Conservation (phyloP, 1,284 basidiomycete genomes). For the Tylopilus sp. region DNA sequence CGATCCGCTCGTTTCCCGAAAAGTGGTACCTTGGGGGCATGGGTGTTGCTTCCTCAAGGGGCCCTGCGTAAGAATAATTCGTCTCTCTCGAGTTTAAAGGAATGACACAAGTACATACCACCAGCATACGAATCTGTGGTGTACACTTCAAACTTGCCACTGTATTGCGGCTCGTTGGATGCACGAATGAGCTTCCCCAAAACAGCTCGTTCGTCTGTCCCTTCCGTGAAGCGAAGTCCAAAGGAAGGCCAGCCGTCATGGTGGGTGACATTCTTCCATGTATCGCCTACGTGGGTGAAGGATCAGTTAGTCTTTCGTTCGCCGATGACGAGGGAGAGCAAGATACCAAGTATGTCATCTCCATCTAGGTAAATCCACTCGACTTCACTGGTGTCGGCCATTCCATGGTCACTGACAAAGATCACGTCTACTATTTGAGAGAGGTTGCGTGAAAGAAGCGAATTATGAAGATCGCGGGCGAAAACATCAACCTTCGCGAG, state of each 20-base stretch:
- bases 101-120: constrained; percentile 14
- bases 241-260: constrained; percentile 75
- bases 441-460: constrained; percentile 69
- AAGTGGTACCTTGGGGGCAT: constrained; percentile 85
- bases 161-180: constrained; percentile 30
- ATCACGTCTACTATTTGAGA: constrained; percentile 82
- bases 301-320: neutral
- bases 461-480: constrained; percentile 61
- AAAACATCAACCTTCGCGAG: constrained; percentile 72
- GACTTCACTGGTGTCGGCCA: constrained; percentile 80
- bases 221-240: constrained; percentile 69
- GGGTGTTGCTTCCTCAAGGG: constrained; percentile 27
- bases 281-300: constrained; percentile 17
- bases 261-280: constrained; percentile 28
- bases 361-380: constrained; percentile 80
- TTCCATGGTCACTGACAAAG: constrained; percentile 92
- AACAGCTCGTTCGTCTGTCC: constrained; percentile 55
- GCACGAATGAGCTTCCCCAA: constrained; percentile 51
- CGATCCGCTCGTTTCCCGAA: constrained; percentile 65
- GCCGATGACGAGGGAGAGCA: neutral
- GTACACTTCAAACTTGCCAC: constrained; percentile 70
- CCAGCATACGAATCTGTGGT: constrained; percentile 53
- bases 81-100: neutral
- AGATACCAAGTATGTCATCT: constrained; percentile 50
- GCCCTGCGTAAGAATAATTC: constrained; percentile 11